Evolutionary conservation across 2,329 filamentous ascomycete genomes (phyloP).

Genomic region (Aphanoascus verrucosus): DNA sequence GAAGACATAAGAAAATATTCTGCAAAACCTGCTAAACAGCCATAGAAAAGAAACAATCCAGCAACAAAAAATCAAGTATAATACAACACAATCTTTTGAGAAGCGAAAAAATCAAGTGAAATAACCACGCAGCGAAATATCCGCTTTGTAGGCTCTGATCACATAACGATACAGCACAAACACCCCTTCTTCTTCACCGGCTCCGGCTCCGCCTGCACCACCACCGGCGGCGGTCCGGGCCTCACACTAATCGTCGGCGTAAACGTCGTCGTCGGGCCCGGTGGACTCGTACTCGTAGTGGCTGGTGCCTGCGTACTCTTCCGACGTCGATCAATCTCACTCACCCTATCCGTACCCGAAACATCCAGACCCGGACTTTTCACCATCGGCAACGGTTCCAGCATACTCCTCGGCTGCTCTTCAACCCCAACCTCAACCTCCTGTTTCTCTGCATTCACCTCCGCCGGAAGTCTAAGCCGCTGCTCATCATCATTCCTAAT

Average conservation of each 20-base stretch:
- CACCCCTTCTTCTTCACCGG: slow-evolving; percentile 53
- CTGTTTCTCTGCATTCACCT: slow-evolving; percentile 12
- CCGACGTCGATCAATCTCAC: slow-evolving; percentile 35
- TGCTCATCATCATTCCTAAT: slow-evolving; percentile 31
- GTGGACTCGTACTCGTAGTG: slow-evolving; percentile 29
- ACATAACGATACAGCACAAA: slow-evolving; percentile 68
- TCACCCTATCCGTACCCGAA: slow-evolving; percentile 29
- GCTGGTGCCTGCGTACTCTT: slow-evolving; percentile 41
- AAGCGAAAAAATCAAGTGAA: neutral
- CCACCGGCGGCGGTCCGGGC: slow-evolving; percentile 36
- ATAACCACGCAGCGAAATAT: neutral
- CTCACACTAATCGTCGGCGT: slow-evolving; percentile 29
- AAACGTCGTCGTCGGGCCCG: slow-evolving; percentile 16
- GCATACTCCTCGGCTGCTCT: no score
- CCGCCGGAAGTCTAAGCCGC: slow-evolving; percentile 18
- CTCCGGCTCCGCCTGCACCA: slow-evolving; percentile 44
- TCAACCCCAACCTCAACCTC: no score
- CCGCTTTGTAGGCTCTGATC: neutral
- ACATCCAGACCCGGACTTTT: slow-evolving; percentile 26
- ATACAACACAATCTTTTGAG: neutral
- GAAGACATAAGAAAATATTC: neutral
- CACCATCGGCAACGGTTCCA: slow-evolving; percentile 21
- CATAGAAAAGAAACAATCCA: neutral
- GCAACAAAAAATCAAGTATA: neutral
- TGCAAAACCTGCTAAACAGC: neutral